Conservation (phyloP, 2,329 filamentous ascomycete species). For the Verticillium longisporum region DNA sequence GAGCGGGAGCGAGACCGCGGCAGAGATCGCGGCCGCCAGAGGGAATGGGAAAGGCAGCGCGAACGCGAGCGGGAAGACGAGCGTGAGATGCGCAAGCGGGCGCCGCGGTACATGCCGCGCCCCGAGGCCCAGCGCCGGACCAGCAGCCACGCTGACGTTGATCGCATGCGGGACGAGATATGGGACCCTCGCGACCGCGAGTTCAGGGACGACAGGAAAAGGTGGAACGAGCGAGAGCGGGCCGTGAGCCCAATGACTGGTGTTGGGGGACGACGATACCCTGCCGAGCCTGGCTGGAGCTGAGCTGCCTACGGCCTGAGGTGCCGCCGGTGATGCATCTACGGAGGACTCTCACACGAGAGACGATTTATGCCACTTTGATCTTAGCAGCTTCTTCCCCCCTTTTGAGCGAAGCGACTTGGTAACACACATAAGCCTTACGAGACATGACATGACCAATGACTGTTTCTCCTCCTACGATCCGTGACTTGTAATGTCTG, state of each 20-base stretch:
- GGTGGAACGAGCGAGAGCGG: conserved; percentile 9
- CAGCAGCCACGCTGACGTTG: conserved; percentile 43
- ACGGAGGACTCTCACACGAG: not conserved
- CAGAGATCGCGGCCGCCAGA: conserved; percentile 20
- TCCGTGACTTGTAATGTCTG: not conserved
- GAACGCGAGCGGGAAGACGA: conserved; percentile 25
- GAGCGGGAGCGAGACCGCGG: conserved; percentile 28
- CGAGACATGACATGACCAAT: not conserved
- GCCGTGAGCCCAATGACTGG: conserved; percentile 9
- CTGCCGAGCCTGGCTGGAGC: conserved; percentile 8
- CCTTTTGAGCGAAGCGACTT: not conserved
- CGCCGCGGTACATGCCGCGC: conserved; percentile 26
- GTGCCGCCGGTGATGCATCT: not conserved
- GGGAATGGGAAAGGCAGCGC: conserved; percentile 23
- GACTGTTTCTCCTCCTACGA: not conserved
- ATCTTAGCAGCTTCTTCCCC: not conserved
- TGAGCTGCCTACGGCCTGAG: not conserved
- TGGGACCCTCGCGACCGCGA: conserved; percentile 12
- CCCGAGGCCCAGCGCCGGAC: conserved; percentile 35
- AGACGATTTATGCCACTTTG: not conserved
- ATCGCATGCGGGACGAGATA: conserved; percentile 20
- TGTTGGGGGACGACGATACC: conserved; percentile 11
- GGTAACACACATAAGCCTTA: not conserved
- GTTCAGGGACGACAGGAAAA: conserved; percentile 9
- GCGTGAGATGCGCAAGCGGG: conserved; percentile 20